Conservation (phyloP, 176 grass and related monocot genomes). For the Melocanna baccifera region DNA sequence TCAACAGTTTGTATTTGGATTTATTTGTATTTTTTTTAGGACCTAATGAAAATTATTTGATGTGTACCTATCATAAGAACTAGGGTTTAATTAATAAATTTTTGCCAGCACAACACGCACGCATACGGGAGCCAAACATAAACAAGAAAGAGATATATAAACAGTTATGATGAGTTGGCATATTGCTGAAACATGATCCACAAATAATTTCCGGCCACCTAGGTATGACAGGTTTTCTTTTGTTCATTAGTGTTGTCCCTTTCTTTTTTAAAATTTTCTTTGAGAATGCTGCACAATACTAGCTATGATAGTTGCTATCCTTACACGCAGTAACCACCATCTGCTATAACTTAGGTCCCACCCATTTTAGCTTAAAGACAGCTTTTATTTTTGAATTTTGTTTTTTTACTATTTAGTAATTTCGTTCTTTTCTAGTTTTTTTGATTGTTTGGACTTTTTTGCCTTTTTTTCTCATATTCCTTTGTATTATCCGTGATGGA, state of each 20-base stretch:
- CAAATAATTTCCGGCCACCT: slow-evolving; percentile 34
- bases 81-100: neutral
- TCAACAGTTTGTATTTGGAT: neutral
- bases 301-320: neutral
- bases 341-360: neutral
- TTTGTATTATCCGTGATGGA: no score
- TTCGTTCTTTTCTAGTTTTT: no score
- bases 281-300: neutral
- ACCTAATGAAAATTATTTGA: neutral
- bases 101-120: slow-evolving; percentile 26
- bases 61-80: neutral
- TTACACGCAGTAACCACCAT: neutral
- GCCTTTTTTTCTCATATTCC: no score
- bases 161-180: slow-evolving; percentile 42
- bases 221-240: neutral
- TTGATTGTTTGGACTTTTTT: no score
- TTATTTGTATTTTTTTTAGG: neutral
- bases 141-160: slow-evolving; percentile 23
- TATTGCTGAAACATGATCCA: slow-evolving; percentile 22
- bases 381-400: no score
- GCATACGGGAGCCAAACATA: slow-evolving; percentile 5
- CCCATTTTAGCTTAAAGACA: no score
- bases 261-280: neutral
- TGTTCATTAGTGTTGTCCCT: neutral
- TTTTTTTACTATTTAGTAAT: no score